Conservation (phyloP, 129 eudicot species). For the Escallonia herrerae region DNA sequence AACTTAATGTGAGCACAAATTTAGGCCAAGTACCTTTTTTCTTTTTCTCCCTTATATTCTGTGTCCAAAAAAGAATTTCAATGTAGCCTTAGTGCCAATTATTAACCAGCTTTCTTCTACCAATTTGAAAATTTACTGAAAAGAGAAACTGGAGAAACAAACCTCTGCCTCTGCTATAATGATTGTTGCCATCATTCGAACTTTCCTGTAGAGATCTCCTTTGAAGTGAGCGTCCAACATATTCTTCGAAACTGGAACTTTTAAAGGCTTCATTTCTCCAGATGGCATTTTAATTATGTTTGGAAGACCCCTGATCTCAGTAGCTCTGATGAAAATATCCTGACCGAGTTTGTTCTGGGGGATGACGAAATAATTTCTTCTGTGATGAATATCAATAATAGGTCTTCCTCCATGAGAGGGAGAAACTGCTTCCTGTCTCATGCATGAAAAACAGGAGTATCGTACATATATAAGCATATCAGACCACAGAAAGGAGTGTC, state of each 20-base stretch:
- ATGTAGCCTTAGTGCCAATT: neutral
- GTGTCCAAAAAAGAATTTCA: no score
- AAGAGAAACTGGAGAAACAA: conserved; percentile 12
- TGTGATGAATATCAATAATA: conserved; percentile 64
- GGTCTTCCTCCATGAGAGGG: conserved; percentile 43
- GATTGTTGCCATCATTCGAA: conserved; percentile 61
- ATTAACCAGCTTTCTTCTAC: neutral
- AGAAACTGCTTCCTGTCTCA: conserved; percentile 58
- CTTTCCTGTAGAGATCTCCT: conserved; percentile 54
- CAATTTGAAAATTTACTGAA: neutral
- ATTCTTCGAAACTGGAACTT: conserved; percentile 82
- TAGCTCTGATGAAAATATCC: conserved; percentile 74
- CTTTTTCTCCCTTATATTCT: no score
- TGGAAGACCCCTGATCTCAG: conserved; percentile 59
- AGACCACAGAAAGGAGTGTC: neutral
- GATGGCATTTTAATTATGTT: conserved; percentile 83
- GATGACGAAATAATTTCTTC: conserved; percentile 51
- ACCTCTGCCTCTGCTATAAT: conserved; percentile 87
- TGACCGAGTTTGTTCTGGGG: conserved; percentile 94
- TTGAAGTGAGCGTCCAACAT: conserved; percentile 86
- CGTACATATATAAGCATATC: neutral
- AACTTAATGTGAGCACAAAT: no score
- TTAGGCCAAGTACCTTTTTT: no score
- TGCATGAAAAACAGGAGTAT: conserved; percentile 2
- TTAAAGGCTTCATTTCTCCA: conserved; percentile 70